phyloP scores from a whole-genome alignment of 352 stramenopile genomes.

The Phytophthora quininea region DNA sequence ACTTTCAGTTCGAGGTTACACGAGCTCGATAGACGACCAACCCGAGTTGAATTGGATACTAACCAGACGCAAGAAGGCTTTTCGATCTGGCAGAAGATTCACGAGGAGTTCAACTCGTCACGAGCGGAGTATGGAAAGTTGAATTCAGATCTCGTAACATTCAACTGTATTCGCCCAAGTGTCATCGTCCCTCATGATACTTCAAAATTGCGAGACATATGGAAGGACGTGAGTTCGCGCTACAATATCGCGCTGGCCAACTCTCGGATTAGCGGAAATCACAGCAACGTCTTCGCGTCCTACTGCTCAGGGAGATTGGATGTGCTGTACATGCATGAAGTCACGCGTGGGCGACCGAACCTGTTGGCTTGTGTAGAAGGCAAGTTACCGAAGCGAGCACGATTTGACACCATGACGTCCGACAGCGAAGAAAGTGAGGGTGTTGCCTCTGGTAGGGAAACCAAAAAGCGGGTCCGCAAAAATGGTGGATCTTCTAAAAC shows the following conservation, averaged over 20 bases:
- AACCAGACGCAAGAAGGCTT: conserved; percentile 1
- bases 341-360: neutral
- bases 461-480: too few relatives aligned
- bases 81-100: neutral
- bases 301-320: conserved; percentile 10
- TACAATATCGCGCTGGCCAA: neutral
- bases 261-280: neutral
- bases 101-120: neutral
- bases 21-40: conserved; percentile 3
- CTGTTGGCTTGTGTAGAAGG: neutral
- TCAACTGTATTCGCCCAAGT: neutral
- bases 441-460: too few relatives aligned
- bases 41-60: conserved; percentile 2
- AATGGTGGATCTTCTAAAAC: neutral
- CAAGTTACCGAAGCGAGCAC: conserved; percentile 1
- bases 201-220: conserved; percentile 5
- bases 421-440: neutral
- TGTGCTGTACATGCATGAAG: conserved; percentile 7
- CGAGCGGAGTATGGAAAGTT: neutral
- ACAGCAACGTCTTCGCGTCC: conserved; percentile 15
- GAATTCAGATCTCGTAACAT: neutral
- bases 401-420: neutral
- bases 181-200: neutral
- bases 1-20: neutral
- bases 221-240: conserved; percentile 6